Conservation (phyloP, 148 eudicot species). For the Pouteria glomerata region DNA sequence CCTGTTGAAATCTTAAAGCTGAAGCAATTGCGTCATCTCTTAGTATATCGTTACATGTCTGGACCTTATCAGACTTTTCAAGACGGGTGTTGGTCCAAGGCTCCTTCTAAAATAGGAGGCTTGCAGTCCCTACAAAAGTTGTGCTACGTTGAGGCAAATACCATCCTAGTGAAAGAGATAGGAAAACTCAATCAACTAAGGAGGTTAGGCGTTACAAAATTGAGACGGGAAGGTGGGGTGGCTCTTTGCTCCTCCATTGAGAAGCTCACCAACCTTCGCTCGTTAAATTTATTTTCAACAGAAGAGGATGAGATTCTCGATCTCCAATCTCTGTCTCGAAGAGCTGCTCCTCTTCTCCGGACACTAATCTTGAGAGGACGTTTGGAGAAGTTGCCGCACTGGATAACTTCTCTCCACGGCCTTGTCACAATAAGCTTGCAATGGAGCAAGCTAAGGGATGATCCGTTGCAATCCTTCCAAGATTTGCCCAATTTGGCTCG, state of each 20-base stretch:
- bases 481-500: constrained; percentile 1
- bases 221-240: not conserved
- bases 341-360: not conserved
- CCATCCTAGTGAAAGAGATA: not conserved
- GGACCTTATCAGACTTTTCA: not conserved
- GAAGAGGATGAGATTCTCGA: not conserved
- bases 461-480: not conserved
- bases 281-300: not conserved
- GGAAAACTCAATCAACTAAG: not conserved
- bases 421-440: not conserved
- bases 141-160: not conserved
- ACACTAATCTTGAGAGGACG: not conserved
- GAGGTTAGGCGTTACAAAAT: not conserved
- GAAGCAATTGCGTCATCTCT: constrained; percentile 1
- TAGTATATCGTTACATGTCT: not conserved
- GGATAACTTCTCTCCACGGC: constrained; percentile 10
- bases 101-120: not conserved
- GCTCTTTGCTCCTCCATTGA: not conserved
- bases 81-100: not conserved
- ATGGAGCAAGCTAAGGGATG: too few relatives aligned
- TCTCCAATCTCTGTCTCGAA: not conserved
- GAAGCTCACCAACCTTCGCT: not conserved
- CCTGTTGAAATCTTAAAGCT: constrained; percentile 12
- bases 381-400: too few relatives aligned
- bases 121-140: constrained; percentile 4